Evolutionary conservation across 306 rosid genomes (phyloP), one percentile per base, ranked within the genome.

Genomic region (Cucumis sativus): DNA sequence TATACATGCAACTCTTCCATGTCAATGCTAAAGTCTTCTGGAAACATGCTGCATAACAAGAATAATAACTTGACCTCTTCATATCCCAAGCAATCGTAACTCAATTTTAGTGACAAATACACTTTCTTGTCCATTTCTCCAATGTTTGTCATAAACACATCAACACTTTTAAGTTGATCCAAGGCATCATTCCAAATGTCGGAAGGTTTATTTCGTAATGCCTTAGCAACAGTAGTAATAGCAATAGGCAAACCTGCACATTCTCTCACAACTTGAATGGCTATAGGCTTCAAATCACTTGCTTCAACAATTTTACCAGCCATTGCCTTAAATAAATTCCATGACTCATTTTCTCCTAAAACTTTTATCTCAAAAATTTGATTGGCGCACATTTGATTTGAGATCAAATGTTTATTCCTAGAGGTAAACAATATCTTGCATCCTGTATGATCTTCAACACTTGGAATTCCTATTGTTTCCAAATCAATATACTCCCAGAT

Each of bases 201-300:
- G 0, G 3, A 16, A 16, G 47, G 1, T 35, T 64, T 64, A 35
- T 64, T 64, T 8, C 47, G 51, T 6, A 82, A 33, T 2, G 86
- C 83, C 28, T 28, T 79, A 39, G 68, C 87, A 33, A 85, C 58
- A 0, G 82, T 82, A n/a, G 62, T 79, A 55, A 88, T 76, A 0
- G 88, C 81, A 77, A 83, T n/a, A 1, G 90, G 90, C 73, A 87
- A 69, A 7, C 80, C 82, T 16, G 77, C 84, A 57, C 91, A 87
- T 66, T 78, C 80, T 2, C 64, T 8, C 10, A 84, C 80, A 30
- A 87, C 75, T 25, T 85, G 49, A 6, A 2, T 14, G 12, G 82
- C 87, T 15, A 78, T 61, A 4, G 25, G 25, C 25, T 23, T 23
- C 25, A 23, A 23, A 23, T 23, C 25, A 23, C 25, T 23, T 23